A percentile compares a stretch with the other conserved stretches of the same genome.
Conservation (phyloP, 1,139 yeast species). For the Yamadazyma blattariae region DNA sequence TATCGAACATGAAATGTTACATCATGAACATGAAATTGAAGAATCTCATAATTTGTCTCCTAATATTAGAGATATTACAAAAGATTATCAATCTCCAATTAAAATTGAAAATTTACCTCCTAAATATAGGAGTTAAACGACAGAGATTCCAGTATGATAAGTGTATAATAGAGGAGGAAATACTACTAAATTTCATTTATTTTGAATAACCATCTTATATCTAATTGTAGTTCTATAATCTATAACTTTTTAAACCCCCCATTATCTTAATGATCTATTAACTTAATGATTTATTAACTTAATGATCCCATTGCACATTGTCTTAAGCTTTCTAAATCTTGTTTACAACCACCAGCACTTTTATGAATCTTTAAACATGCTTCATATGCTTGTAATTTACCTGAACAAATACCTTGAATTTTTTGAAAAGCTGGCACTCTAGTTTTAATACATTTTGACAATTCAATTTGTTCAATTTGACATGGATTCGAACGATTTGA, state of each 20-base stretch:
- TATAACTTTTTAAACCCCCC: too few species aligned
- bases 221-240: too few species aligned
- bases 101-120: conserved; percentile 34
- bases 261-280: too few species aligned
- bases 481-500: conserved; percentile 47
- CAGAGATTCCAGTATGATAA: too few species aligned
- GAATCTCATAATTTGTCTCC: conserved; percentile 52
- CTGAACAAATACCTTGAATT: conserved; percentile 58
- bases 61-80: conserved; percentile 35
- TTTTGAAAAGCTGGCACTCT: conserved; percentile 63
- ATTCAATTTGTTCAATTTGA: conserved; percentile 44
- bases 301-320: conserved; percentile 35
- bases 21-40: conserved; percentile 85
- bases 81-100: conserved; percentile 31
- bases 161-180: too few species aligned
- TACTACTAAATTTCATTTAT: too few species aligned
- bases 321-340: conserved; percentile 29
- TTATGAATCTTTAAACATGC: conserved; percentile 45
- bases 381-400: conserved; percentile 57
- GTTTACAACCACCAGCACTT: conserved; percentile 37
- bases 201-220: too few species aligned
- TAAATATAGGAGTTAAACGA: conserved; percentile 23
- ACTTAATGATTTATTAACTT: too few species aligned
- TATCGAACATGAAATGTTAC: conserved; percentile 82
- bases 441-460: conserved; percentile 56